These are phyloP conservation scores for Collybia sp. DNA, from an alignment of 768 basidiomycete genomes.

Conservation along the genomic window DNA sequence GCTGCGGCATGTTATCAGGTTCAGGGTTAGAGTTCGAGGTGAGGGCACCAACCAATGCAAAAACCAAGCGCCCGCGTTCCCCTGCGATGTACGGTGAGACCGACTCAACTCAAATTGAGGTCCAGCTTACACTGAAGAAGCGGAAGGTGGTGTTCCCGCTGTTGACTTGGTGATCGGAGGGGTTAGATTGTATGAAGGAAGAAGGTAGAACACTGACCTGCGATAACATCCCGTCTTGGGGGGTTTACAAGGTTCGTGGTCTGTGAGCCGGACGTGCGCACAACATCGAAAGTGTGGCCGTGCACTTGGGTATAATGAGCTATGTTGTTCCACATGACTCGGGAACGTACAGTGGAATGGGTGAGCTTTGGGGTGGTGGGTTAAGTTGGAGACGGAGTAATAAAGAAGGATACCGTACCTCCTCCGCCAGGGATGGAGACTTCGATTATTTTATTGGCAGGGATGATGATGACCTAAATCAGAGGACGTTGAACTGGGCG, in stretches of 20 bases:
- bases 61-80: slow-evolving; percentile 65
- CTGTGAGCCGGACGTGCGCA: slow-evolving; percentile 25
- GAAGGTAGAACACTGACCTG: slow-evolving; percentile 19
- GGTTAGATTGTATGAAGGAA: slow-evolving; percentile 31
- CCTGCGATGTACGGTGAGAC: slow-evolving; percentile 5
- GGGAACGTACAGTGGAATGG: no score
- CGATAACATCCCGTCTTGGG: slow-evolving; percentile 47
- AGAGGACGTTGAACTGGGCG: no score
- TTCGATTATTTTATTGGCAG: slow-evolving; percentile 37
- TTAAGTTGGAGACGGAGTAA: no score
- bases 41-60: slow-evolving; percentile 29
- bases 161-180: slow-evolving; percentile 40
- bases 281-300: slow-evolving; percentile 31
- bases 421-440: slow-evolving; percentile 29
- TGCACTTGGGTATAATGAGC: background rate
- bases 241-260: slow-evolving; percentile 42
- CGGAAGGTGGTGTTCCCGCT: slow-evolving; percentile 49
- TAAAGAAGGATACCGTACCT: slow-evolving; percentile 19
- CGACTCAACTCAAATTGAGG: no score
- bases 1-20: background rate
- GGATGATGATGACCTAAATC: slow-evolving; percentile 15
- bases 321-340: no score
- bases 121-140: slow-evolving; percentile 34
- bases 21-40: background rate
- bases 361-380: no score